Evolutionary conservation across 345 rosid species (phyloP).

Genomic region (Aquilaria yunnanensis): DNA sequence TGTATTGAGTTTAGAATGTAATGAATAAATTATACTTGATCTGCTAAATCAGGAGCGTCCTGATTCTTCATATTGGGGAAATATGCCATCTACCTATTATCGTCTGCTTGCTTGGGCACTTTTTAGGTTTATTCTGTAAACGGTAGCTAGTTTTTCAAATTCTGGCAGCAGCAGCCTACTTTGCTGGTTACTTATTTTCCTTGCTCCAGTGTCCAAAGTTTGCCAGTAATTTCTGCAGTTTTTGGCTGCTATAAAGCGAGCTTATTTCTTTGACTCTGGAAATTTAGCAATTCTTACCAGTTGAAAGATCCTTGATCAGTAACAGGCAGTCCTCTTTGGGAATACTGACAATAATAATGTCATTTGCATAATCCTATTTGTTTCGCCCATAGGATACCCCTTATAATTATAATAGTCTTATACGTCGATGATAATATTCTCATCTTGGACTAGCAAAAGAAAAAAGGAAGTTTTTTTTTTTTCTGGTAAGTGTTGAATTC

Average conservation of each 20-base stretch:
- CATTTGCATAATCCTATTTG: constrained; percentile 15
- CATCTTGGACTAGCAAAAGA: no score
- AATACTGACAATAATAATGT: constrained; percentile 29
- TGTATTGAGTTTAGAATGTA: no score
- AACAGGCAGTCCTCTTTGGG: constrained; percentile 28
- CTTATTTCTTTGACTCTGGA: constrained; percentile 35
- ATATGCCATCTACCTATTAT: constrained; percentile 8
- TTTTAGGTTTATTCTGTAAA: constrained; percentile 26
- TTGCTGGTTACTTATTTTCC: constrained; percentile 16
- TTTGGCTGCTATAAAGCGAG: background rate
- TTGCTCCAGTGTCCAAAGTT: constrained; percentile 24
- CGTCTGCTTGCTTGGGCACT: constrained; percentile 24
- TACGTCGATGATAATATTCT: no score
- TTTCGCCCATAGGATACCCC: background rate
- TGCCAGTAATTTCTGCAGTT: constrained; percentile 13
- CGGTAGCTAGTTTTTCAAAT: constrained; percentile 39
- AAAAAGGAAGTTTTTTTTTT: no score
- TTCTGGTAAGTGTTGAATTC: no score
- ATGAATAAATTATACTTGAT: constrained; percentile 11
- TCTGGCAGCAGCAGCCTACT: constrained; percentile 18
- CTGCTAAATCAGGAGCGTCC: constrained; percentile 27
- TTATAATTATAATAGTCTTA: no score
- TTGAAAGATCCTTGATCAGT: constrained; percentile 27
- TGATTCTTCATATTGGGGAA: constrained; percentile 38
- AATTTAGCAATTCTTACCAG: constrained; percentile 22